A percentile compares a stretch with the other conserved stretches of the same genome.
Evolutionary conservation across 2,329 filamentous ascomycete species (phyloP).

Genomic region (Claviceps arundinis): DNA sequence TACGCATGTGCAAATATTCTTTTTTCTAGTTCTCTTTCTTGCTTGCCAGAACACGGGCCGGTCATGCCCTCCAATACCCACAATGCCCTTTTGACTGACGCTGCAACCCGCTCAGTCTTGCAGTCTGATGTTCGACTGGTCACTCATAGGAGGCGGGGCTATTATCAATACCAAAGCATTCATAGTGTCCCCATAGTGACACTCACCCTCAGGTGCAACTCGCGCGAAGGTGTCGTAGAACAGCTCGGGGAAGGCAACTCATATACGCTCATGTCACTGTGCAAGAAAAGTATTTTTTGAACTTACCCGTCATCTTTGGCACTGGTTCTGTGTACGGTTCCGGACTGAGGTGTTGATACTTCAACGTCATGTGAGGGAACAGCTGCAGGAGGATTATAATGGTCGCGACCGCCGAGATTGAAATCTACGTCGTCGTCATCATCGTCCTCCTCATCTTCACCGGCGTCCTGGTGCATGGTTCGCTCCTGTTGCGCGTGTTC

Average conservation of each 20-base stretch:
- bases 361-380: constrained; percentile 18
- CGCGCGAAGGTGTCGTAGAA: neutral
- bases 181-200: neutral
- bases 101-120: neutral
- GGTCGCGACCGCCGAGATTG: constrained; percentile 37
- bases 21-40: neutral
- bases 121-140: neutral
- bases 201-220: neutral
- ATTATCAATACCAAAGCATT: neutral
- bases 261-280: neutral
- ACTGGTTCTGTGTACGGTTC: constrained; percentile 41
- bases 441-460: constrained; percentile 34
- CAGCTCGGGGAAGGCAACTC: neutral
- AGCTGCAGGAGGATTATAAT: constrained; percentile 17
- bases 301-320: constrained; percentile 42
- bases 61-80: neutral
- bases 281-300: neutral
- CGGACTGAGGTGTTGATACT: constrained; percentile 20
- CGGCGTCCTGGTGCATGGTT: constrained; percentile 27
- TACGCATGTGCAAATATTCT: neutral
- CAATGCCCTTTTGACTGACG: neutral
- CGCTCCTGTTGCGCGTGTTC: constrained; percentile 19
- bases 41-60: neutral
- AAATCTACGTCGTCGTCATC: constrained; percentile 41
- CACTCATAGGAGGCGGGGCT: neutral